Conservation (phyloP, 495 filamentous ascomycete species). For the Cryomyces minteri region DNA sequence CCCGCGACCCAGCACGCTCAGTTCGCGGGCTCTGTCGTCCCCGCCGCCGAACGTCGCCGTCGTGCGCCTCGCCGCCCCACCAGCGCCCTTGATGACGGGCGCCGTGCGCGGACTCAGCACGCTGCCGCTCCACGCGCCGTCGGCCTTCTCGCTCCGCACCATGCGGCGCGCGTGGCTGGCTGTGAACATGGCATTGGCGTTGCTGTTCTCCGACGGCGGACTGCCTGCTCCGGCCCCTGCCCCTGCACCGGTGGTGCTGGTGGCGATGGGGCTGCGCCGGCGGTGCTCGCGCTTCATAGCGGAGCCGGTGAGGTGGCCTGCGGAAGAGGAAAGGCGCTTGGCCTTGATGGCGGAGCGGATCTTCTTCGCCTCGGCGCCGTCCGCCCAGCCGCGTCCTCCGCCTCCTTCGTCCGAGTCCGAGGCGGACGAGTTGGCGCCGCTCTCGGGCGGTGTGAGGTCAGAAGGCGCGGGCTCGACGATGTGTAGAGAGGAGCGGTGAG, state of each 20-base stretch:
- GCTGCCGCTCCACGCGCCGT: conserved; percentile 28
- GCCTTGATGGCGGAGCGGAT: conserved; percentile 49
- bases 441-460: conserved; percentile 30
- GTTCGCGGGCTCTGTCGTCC: conserved; percentile 2
- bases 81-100: conserved; percentile 43
- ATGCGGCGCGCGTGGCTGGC: conserved; percentile 51
- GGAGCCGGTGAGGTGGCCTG: conserved; percentile 5
- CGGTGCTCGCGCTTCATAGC: conserved; percentile 26
- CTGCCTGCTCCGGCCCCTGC: conserved; percentile 23
- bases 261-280: conserved; percentile 42
- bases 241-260: background rate
- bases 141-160: conserved; percentile 46
- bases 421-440: conserved; percentile 20
- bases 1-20: background rate
- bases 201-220: conserved; percentile 33
- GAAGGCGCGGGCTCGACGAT: conserved; percentile 26
- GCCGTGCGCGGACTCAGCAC: conserved; percentile 47
- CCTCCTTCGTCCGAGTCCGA: conserved; percentile 19
- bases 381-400: conserved; percentile 9
- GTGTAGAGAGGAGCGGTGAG: conserved; percentile 33
- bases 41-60: conserved; percentile 1
- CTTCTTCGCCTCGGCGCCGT: conserved; percentile 37
- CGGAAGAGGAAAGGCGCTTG: conserved; percentile 29
- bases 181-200: conserved; percentile 34
- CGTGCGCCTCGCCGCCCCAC: conserved; percentile 9